Evolutionary conservation across 192 early-diverging fungal species (phyloP), one percentile per base, ranked within the genome.

Genomic region (Coemansia sp.): DNA sequence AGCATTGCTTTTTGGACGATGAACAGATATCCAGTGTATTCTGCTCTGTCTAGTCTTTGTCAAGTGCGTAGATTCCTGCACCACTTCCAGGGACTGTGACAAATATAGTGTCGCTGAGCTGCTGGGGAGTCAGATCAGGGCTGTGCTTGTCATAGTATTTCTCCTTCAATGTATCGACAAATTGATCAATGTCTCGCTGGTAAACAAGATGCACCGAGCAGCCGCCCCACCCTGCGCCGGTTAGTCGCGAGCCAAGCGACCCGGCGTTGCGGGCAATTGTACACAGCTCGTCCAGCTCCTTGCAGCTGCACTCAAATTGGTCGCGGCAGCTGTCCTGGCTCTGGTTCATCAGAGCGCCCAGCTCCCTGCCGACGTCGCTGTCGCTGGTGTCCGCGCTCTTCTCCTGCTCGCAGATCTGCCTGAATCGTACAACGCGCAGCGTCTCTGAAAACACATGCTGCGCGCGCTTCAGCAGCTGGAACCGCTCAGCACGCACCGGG

Each of bases 201-300:
- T 21, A 39, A 91, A 94, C 87, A 37, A 96, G 76, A 46, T 87
- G 88, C 21, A 96, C 94, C 0, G 92, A 90, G 73, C 93, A 92
- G 9, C 93, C 92, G 48, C 92, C 92, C 94, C 93, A 96, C 13
- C 96, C 96, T 40, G 96, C 96, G 15, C 96, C 95, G 4, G 94
- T 96, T 46, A 97, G 83, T 28, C 95, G 79, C 29, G 92, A 90
- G 25, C 95, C 95, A 59, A 85, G 78, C 9, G 94, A 87, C 7
- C 95, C 95, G 15, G 87, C 70, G 10, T 65, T 64, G 35, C 85
- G 84, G 31, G 87, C 88, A 67, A 93, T 69, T 1, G 45, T 40
- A 21, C 87, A 87, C 13, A 98, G 60, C 43, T 92, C 88, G 57
- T 98, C 92, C 20, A 98, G 56, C 72, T 98, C 94, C 30, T 84